These are phyloP conservation scores for Tulasnella sp. DNA, from an alignment of 768 basidiomycete genomes.

Conservation along the genomic window DNA sequence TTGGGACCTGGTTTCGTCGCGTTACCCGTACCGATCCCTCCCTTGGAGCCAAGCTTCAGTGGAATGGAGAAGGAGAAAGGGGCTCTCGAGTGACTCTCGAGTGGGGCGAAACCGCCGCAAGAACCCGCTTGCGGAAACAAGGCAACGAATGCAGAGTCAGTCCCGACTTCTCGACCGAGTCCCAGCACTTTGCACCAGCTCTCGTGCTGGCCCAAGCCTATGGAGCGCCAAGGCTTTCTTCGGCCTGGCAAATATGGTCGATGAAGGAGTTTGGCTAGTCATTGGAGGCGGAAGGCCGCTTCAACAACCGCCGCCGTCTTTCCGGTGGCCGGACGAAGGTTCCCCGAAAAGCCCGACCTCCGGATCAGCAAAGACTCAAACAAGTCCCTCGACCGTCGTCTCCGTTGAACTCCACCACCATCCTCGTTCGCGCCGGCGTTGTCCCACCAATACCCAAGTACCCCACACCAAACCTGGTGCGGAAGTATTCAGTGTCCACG, in stretches of 20 bases:
- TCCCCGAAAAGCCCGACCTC: not conserved
- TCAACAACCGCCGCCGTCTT: not conserved
- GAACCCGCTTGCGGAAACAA: not conserved
- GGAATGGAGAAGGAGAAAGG: not conserved
- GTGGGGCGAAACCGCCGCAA: not conserved
- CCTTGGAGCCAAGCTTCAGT: not conserved
- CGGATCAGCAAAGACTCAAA: not conserved
- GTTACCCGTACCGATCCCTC: not conserved
- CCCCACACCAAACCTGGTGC: not conserved
- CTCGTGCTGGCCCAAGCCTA: not conserved
- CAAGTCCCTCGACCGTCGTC: not conserved
- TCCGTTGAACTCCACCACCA: not conserved
- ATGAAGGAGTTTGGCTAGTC: not conserved
- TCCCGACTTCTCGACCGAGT: not conserved
- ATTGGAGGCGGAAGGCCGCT: not conserved
- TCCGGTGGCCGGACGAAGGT: too few species aligned
- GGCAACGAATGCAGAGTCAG: not conserved
- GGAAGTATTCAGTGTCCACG: not conserved
- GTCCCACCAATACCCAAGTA: not conserved
- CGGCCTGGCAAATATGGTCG: not conserved
- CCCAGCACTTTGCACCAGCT: not conserved
- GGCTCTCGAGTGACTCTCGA: not conserved
- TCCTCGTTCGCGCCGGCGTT: not conserved
- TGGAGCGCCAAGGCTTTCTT: not conserved
- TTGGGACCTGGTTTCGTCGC: not conserved